Percentiles rank a stretch among this genome's conserved stretches.
Evolutionary conservation across 768 basidiomycete genomes (phyloP).

Genomic region (Russula emetica): DNA sequence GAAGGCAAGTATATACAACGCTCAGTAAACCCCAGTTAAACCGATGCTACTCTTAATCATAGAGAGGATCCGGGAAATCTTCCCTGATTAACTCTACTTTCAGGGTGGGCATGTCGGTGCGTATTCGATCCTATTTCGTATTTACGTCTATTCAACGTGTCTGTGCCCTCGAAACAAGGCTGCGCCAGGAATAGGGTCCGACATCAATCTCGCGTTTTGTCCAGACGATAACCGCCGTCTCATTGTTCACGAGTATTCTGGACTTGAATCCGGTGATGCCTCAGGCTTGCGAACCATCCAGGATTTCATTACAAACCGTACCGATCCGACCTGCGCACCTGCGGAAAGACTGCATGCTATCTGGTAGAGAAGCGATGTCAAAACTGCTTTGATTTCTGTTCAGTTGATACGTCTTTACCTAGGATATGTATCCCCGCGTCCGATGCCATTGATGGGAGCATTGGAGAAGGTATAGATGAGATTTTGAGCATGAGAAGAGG

Average conservation of each 20-base stretch:
- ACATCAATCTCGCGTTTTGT: background rate
- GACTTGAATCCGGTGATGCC: background rate
- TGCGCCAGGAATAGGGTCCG: background rate
- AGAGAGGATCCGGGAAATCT: slow-evolving; percentile 5
- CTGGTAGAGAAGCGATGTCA: slow-evolving; percentile 1
- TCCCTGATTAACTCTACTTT: background rate
- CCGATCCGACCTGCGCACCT: background rate
- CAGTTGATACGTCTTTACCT: background rate
- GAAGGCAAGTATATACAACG: background rate
- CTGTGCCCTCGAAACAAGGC: background rate
- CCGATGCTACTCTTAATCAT: background rate
- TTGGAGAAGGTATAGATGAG: background rate
- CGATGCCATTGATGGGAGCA: background rate
- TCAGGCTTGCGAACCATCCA: background rate
- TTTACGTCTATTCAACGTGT: background rate
- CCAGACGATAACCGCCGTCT: background rate
- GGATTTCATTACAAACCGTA: background rate
- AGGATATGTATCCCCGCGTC: background rate
- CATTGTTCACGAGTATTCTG: slow-evolving; percentile 1
- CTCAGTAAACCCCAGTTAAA: background rate
- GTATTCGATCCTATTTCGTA: background rate
- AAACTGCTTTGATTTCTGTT: background rate
- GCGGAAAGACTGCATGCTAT: background rate
- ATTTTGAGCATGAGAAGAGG: background rate
- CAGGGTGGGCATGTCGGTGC: background rate